Conservation (phyloP, 1,284 basidiomycete genomes). For the Thelephora terrestris region DNA sequence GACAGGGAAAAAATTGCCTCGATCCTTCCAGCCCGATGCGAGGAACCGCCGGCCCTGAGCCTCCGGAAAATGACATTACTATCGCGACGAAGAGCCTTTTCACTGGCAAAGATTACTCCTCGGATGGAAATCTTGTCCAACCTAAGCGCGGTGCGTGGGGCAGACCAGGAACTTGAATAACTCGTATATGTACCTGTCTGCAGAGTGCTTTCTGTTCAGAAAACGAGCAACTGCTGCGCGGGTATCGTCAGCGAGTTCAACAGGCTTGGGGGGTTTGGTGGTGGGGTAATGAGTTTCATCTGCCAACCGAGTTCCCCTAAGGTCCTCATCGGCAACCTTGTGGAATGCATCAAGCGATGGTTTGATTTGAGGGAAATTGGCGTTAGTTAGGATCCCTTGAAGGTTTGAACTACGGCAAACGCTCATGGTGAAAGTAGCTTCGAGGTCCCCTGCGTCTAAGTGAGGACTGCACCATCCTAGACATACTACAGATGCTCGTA, state of each 20-base stretch:
- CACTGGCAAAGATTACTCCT: neutral
- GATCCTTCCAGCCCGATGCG: neutral
- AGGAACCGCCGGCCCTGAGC: neutral
- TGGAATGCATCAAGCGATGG: conserved; percentile 6
- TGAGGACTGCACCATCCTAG: no score
- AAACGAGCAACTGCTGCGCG: no score
- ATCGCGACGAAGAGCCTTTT: neutral
- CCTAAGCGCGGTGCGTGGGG: neutral
- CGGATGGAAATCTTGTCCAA: neutral
- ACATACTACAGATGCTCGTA: no score
- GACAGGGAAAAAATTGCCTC: neutral
- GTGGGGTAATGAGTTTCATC: neutral
- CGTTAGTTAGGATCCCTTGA: conserved; percentile 2
- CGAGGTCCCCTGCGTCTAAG: conserved; percentile 8
- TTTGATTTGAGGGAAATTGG: neutral
- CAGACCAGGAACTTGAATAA: neutral
- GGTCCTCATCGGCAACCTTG: conserved; percentile 1
- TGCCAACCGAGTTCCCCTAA: conserved; percentile 6
- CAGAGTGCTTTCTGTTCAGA: neutral
- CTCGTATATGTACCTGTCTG: neutral
- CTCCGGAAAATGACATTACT: conserved; percentile 5
- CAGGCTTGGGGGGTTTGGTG: neutral
- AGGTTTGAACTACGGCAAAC: conserved; percentile 9
- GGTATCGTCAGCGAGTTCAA: no score
- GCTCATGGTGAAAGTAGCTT: conserved; percentile 9